Base-by-base conservation (phyloP, 2,329 filamentous ascomycete genomes). In the Pseudogymnoascus sp. region DNA sequence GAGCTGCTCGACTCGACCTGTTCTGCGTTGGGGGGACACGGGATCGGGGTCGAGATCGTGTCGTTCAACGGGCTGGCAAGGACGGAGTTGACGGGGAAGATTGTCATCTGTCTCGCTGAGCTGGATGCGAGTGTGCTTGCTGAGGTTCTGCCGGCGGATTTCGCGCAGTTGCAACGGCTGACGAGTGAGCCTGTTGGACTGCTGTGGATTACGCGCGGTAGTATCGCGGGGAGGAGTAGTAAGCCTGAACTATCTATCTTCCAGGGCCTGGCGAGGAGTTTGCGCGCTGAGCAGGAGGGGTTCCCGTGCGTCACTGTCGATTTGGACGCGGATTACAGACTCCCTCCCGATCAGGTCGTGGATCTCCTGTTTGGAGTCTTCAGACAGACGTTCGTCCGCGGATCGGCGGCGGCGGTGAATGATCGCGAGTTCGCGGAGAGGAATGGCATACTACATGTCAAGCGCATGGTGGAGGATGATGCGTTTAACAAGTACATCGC, bases 341-440 rank as follows among this genome's bases (percentile, higher is more conserved):
- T 77, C 72, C 4, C 74, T 73, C 18, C 75, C 77, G 63, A 61
- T 12, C 61, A 54, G 3, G 62, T 64, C 8, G 67, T 66, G 3
- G 60, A 65, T 10, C 65, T 57, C 16, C 66, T 69, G 11, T 12
- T 67, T 3, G 62, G 66, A 8, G 62, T 71, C 8, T 65, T 72
- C 36, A 64, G 67, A 47, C 59, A 29, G 2, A 61, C 62, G 3
- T 71, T 72, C 54, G 23, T 29, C 4, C 51, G 57, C 1, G 47
- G 62, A 31, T 14, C 42, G 3, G 37, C 42, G 26, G 42, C 26
- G 2, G 36, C 61, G 8, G 66, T 65, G 8, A 45, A 63, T 11
- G 73, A 75, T 5, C 67, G 59, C 5, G 71, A 75, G 62, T 75
- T 71, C 42, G 66, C 66, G 18, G 72, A 74, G 63, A 67, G 71